Percentiles rank a stretch among this genome's conserved stretches.
Conservation (phyloP, 2,329 filamentous ascomycete species). For the Fusarium phyllophilum region DNA sequence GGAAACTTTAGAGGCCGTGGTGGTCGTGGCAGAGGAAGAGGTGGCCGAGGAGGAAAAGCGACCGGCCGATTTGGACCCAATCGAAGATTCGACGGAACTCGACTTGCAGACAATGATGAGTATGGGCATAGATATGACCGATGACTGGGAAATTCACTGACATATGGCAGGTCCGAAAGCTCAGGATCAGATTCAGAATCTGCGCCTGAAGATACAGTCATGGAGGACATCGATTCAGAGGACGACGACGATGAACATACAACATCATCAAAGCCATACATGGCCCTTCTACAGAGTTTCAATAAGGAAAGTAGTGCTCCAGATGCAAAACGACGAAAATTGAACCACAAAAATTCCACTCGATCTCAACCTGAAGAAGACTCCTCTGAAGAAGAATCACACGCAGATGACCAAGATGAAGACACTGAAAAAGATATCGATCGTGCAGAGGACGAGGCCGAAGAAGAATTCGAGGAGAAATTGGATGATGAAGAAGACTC, state of each 20-base stretch:
- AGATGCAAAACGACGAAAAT: constrained; percentile 67
- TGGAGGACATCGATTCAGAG: constrained; percentile 54
- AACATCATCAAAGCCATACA: constrained; percentile 61
- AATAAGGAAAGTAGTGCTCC: constrained; percentile 57
- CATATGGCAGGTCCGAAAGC: constrained; percentile 25
- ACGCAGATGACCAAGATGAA: constrained; percentile 55
- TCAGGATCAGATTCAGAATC: constrained; percentile 45
- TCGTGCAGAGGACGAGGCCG: constrained; percentile 40
- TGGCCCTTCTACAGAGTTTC: constrained; percentile 68
- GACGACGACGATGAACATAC: constrained; percentile 61
- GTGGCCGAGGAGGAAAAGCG: constrained; percentile 48
- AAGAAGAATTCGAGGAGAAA: constrained; percentile 46
- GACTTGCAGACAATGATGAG: constrained; percentile 51
- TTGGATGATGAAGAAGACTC: constrained; percentile 50
- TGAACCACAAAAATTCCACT: constrained; percentile 53
- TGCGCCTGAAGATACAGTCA: constrained; percentile 49
- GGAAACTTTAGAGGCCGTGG: constrained; percentile 49
- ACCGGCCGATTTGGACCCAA: constrained; percentile 52
- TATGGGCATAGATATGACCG: constrained; percentile 35
- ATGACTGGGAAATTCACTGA: background rate
- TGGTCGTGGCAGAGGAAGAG: constrained; percentile 40
- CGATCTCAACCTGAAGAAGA: constrained; percentile 36
- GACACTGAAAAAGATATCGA: constrained; percentile 59
- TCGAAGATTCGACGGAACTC: constrained; percentile 51
- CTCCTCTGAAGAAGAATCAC: constrained; percentile 35